A percentile compares a stretch with the other conserved stretches of the same genome.
Evolutionary conservation across 148 eudicot species (phyloP).

Genomic region (Vaccinium corymbosum): DNA sequence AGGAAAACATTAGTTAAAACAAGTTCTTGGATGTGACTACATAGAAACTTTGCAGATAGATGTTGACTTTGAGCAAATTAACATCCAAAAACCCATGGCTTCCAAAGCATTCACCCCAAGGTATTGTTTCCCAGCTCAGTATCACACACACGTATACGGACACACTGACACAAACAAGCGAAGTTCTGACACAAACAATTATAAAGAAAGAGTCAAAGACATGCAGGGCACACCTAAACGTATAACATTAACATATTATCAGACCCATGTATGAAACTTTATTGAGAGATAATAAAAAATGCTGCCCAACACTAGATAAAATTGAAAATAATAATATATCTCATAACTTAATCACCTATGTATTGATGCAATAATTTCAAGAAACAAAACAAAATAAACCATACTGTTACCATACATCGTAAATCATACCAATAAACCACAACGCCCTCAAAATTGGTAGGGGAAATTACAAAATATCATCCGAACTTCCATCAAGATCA

Average conservation of each 20-base stretch:
- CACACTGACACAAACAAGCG: not conserved
- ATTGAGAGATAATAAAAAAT: not conserved
- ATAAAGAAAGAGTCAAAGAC: not conserved
- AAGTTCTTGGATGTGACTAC: not conserved
- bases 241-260: not conserved
- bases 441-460: not conserved
- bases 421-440: not conserved
- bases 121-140: not conserved
- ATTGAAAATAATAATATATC: not conserved
- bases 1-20: slow-evolving; percentile 13
- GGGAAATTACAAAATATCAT: not conserved
- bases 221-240: not conserved
- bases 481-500: not conserved
- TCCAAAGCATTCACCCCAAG: not conserved
- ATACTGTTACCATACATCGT: not conserved
- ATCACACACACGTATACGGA: not conserved
- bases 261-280: not conserved
- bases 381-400: not conserved
- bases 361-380: not conserved
- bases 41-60: not conserved
- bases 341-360: not conserved
- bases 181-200: no score
- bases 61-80: not conserved
- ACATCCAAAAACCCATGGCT: not conserved
- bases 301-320: not conserved